Conservation (phyloP, 768 basidiomycete species). For the Amanita rubescens region DNA sequence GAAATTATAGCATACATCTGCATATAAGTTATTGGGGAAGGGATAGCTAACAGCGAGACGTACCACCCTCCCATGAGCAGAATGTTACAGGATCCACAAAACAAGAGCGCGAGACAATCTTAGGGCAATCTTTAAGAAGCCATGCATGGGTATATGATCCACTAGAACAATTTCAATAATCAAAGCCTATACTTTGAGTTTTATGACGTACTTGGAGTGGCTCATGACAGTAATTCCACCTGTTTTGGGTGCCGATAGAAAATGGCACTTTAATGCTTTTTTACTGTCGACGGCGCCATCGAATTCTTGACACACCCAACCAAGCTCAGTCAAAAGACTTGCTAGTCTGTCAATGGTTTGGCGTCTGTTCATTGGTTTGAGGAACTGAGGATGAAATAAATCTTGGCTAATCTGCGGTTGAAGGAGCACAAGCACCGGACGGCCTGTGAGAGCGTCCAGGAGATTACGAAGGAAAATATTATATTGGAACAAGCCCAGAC, state of each 20-base stretch:
- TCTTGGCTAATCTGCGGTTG: conserved; percentile 86
- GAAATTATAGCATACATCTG: conserved; percentile 90
- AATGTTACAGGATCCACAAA: conserved; percentile 90
- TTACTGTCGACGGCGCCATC: conserved; percentile 17
- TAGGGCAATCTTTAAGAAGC: conserved; percentile 74
- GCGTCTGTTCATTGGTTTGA: conserved; percentile 60
- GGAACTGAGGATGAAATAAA: conserved; percentile 68
- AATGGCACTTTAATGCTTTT: conserved; percentile 18
- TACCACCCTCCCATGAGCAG: conserved; percentile 92
- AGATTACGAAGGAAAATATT: conserved; percentile 52
- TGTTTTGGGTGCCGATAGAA: conserved; percentile 15
- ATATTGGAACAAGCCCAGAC: conserved; percentile 75
- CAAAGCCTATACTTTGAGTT: not conserved
- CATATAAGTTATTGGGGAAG: conserved; percentile 1
- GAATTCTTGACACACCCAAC: conserved; percentile 43
- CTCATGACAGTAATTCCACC: conserved; percentile 72
- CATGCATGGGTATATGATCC: conserved; percentile 84
- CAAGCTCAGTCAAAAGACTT: conserved; percentile 48
- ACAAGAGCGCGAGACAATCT: conserved; percentile 66
- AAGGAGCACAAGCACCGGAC: conserved; percentile 67
- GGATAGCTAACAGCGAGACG: conserved; percentile 17
- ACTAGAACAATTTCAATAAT: conserved; percentile 25
- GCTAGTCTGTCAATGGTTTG: conserved; percentile 54
- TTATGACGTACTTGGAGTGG: conserved; percentile 73
- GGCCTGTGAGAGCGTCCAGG: conserved; percentile 46